These are phyloP conservation scores for Terfezia claveryi DNA, from an alignment of 495 filamentous ascomycete species.

Conservation along the genomic window DNA sequence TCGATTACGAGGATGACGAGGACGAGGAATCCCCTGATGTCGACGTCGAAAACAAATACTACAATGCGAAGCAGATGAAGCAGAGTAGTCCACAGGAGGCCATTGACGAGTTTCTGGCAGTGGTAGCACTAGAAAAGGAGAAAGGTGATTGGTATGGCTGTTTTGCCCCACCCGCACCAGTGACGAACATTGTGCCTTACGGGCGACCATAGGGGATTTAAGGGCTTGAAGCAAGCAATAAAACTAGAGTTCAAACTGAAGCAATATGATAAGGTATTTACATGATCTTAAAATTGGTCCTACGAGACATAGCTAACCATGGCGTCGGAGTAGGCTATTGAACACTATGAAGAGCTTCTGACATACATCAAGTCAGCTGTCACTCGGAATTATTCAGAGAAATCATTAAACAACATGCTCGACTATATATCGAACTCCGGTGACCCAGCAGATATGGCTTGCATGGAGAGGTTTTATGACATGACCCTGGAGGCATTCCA, in stretches of 20 bases:
- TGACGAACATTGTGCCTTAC: conserved; percentile 9
- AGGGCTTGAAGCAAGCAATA: conserved; percentile 90
- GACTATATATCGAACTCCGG: conserved; percentile 66
- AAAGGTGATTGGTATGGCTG: conserved; percentile 39
- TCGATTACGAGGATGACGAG: conserved; percentile 83
- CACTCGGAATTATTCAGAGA: conserved; percentile 95
- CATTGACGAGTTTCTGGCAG: conserved; percentile 70
- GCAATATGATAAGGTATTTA: conserved; percentile 54
- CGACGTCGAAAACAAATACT: conserved; percentile 98
- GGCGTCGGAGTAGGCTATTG: conserved; percentile 42
- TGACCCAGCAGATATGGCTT: conserved; percentile 51
- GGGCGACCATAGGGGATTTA: conserved; percentile 50
- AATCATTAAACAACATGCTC: conserved; percentile 98
- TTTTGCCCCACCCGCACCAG: neutral
- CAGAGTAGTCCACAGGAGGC: conserved; percentile 65
- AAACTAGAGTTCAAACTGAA: conserved; percentile 84
- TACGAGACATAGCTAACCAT: too few relatives aligned
- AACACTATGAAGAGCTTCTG: conserved; percentile 84
- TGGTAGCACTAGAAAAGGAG: conserved; percentile 65
- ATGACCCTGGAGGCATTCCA: conserved; percentile 83
- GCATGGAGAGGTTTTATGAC: conserved; percentile 92
- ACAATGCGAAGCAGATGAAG: conserved; percentile 97
- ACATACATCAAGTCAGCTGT: conserved; percentile 95
- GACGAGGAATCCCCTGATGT: conserved; percentile 74
- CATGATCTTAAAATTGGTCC: too few relatives aligned